These are phyloP conservation scores for Hypoxylon trugodes DNA, from an alignment of 495 filamentous ascomycete species.

Conservation along the genomic window DNA sequence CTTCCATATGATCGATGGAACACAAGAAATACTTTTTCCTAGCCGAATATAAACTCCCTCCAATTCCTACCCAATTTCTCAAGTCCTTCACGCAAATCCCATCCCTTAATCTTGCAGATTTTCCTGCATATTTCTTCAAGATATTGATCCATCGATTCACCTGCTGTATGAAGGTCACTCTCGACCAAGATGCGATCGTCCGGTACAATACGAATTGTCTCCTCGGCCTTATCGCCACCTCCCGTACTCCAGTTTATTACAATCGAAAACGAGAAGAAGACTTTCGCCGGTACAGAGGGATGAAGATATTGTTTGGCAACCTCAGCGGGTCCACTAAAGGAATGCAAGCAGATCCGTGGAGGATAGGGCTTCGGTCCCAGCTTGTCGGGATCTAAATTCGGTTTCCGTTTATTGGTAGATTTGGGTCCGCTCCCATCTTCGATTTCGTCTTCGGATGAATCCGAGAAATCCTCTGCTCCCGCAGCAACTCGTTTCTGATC, in stretches of 20 bases:
- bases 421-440: constrained; percentile 37
- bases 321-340: constrained; percentile 84
- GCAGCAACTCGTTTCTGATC: constrained; percentile 57
- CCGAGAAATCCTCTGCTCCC: constrained; percentile 59
- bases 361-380: constrained; percentile 69
- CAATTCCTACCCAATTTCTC: constrained; percentile 78
- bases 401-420: constrained; percentile 17
- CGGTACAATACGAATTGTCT: constrained; percentile 77
- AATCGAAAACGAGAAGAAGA: constrained; percentile 90
- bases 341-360: constrained; percentile 92
- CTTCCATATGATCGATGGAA: not conserved
- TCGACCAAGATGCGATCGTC: constrained; percentile 83
- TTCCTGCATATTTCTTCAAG: constrained; percentile 77
- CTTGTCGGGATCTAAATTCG: not conserved
- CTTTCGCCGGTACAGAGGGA: constrained; percentile 73
- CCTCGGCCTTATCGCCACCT: constrained; percentile 58
- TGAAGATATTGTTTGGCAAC: constrained; percentile 80
- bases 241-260: constrained; percentile 77
- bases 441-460: constrained; percentile 51
- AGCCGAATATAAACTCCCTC: constrained; percentile 79
- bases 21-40: not conserved
- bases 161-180: constrained; percentile 89
- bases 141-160: constrained; percentile 78
- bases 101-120: constrained; percentile 80
- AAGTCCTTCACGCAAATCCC: constrained; percentile 77